Evolutionary conservation across 2,329 filamentous ascomycete species (phyloP).

Genomic region (Lasiodiplodia sp.): DNA sequence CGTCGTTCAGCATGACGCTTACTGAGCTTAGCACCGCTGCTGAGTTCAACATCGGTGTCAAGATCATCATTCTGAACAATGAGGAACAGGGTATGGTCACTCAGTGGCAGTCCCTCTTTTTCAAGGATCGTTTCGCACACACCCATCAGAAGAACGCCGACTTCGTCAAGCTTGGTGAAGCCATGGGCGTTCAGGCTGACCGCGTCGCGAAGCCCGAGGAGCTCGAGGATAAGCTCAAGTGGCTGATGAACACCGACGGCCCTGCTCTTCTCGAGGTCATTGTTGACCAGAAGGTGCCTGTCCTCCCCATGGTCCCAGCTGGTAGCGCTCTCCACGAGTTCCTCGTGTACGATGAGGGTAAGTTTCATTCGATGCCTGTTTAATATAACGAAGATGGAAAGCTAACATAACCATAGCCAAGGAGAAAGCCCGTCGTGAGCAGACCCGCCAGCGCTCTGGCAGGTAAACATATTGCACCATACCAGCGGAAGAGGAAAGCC

Average conservation of each 20-base stretch:
- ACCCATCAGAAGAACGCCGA: conserved; percentile 96
- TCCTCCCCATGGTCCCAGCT: conserved; percentile 96
- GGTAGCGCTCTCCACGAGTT: conserved; percentile 92
- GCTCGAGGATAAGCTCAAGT: conserved; percentile 78
- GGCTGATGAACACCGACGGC: conserved; percentile 85
- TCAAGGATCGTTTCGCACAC: conserved; percentile 90
- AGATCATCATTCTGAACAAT: conserved; percentile 94
- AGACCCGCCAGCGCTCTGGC: conserved; percentile 70
- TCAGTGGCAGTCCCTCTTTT: conserved; percentile 98
- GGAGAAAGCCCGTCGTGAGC: conserved; percentile 70
- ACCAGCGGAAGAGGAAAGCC: conserved; percentile 6
- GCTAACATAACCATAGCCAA: conserved; percentile 58
- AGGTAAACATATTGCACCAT: conserved; percentile 20
- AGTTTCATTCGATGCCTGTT: conserved; percentile 40
- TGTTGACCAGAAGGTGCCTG: conserved; percentile 87
- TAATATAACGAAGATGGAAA: background rate
- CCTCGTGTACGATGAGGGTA: conserved; percentile 82
- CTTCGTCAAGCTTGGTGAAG: conserved; percentile 90
- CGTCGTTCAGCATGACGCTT: conserved; percentile 98
- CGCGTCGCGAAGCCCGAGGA: conserved; percentile 78
- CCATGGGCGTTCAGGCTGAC: conserved; percentile 84
- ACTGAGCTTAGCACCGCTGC: conserved; percentile 92
- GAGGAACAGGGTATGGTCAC: conserved; percentile 99
- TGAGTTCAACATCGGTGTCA: conserved; percentile 96
- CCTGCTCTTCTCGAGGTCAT: conserved; percentile 91